These are phyloP conservation scores for Kingdonia uniflora DNA, from an alignment of 164 flowering plant genomes.

Conservation along the genomic window DNA sequence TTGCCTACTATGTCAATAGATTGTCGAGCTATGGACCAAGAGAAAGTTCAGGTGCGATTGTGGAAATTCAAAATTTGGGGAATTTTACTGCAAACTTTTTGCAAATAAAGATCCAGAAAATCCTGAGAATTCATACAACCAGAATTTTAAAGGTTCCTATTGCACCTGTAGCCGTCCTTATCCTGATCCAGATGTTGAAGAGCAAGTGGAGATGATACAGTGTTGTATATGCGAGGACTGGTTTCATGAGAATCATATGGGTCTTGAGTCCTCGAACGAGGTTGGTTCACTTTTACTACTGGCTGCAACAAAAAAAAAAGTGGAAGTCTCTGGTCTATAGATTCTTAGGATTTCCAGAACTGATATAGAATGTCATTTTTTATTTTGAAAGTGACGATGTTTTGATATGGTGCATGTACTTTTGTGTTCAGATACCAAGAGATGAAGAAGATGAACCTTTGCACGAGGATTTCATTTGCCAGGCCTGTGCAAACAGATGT, in stretches of 20 bases:
- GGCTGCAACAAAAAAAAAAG: too few relatives aligned
- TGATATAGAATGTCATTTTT: too few relatives aligned
- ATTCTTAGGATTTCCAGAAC: too few relatives aligned
- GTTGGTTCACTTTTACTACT: constrained; percentile 26
- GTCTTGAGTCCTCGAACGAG: constrained; percentile 61
- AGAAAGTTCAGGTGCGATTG: constrained; percentile 94
- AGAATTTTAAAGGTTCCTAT: constrained; percentile 86
- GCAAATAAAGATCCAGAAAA: constrained; percentile 78
- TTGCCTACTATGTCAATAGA: constrained; percentile 19
- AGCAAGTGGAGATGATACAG: constrained; percentile 94
- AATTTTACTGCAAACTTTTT: constrained; percentile 70
- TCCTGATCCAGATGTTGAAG: constrained; percentile 91
- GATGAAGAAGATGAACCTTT: constrained; percentile 89
- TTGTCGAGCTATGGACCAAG: constrained; percentile 95
- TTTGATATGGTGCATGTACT: too few relatives aligned
- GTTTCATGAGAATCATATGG: constrained; percentile 94
- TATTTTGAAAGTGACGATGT: too few relatives aligned
- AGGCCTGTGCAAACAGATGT: constrained; percentile 46
- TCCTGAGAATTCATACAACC: constrained; percentile 65
- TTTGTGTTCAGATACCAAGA: constrained; percentile 59
- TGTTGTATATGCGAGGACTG: constrained; percentile 98
- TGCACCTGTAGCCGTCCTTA: constrained; percentile 84
- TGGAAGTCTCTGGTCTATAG: too few relatives aligned
- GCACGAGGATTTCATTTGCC: constrained; percentile 88
- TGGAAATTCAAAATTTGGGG: constrained; percentile 96